Evolutionary conservation across 2,329 filamentous ascomycete species (phyloP).

Genomic region (Colletotrichum tanaceti): DNA sequence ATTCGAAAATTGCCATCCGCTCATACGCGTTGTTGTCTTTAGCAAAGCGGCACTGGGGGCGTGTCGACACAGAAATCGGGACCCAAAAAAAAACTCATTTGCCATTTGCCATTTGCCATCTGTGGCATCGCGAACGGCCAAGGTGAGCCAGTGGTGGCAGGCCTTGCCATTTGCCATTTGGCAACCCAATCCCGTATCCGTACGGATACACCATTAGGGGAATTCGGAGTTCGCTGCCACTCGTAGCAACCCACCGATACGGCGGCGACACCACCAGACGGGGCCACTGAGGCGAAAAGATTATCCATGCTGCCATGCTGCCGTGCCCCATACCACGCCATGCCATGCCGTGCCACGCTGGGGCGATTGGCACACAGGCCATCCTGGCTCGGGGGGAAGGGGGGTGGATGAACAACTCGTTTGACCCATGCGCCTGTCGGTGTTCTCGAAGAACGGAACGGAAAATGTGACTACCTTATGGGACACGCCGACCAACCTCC

Average conservation of each 20-base stretch:
- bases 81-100: neutral
- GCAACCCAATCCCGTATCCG: neutral
- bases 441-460: constrained; percentile 40
- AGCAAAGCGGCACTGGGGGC: constrained; percentile 24
- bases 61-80: constrained; percentile 13
- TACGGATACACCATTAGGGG: constrained; percentile 1
- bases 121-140: constrained; percentile 3
- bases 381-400: constrained; percentile 31
- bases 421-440: constrained; percentile 40
- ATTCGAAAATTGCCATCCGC: constrained; percentile 18
- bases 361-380: constrained; percentile 32
- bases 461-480: constrained; percentile 29
- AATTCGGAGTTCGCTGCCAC: neutral
- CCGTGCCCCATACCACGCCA: constrained; percentile 27
- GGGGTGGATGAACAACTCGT: constrained; percentile 36
- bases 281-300: constrained; percentile 25
- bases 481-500: constrained; percentile 30
- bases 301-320: constrained; percentile 28
- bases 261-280: constrained; percentile 4
- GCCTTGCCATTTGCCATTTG: constrained; percentile 22
- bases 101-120: constrained; percentile 19
- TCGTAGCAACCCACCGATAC: constrained; percentile 1
- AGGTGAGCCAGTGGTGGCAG: constrained; percentile 6
- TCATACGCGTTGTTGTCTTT: constrained; percentile 12
- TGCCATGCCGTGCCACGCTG: constrained; percentile 36